Percentiles rank a stretch among this genome's conserved stretches.
Conservation (phyloP, 1,284 basidiomycete genomes). For the Ceraceosorus bombacis region DNA sequence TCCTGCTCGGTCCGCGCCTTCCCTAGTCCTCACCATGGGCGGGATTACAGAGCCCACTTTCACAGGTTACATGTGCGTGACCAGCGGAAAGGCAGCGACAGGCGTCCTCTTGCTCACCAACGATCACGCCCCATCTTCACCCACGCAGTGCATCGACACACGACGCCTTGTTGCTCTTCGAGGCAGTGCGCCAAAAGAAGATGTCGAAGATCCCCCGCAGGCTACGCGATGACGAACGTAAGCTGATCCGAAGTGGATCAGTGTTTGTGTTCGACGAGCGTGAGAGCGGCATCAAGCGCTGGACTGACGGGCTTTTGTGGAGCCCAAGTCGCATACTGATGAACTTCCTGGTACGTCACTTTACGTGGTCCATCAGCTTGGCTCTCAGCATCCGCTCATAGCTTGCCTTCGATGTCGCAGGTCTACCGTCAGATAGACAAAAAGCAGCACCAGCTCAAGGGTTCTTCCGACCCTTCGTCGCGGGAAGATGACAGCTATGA, state of each 20-base stretch:
- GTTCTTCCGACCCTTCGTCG: too few species aligned
- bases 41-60: slow-evolving; percentile 10
- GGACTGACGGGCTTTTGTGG: slow-evolving; percentile 97
- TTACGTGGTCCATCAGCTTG: slow-evolving; percentile 1
- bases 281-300: slow-evolving; percentile 93
- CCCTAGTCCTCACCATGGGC: not conserved
- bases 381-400: not conserved
- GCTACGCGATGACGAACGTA: slow-evolving; percentile 77
- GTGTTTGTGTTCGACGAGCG: slow-evolving; percentile 98
- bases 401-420: not conserved
- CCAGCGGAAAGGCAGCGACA: not conserved
- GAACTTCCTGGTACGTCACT: slow-evolving; percentile 69
- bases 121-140: slow-evolving; percentile 1
- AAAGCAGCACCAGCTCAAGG: slow-evolving; percentile 20
- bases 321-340: slow-evolving; percentile 77
- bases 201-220: slow-evolving; percentile 89
- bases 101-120: not conserved
- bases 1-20: too few species aligned
- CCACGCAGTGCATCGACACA: slow-evolving; percentile 81
- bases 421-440: slow-evolving; percentile 42
- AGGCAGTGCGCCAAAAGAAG: slow-evolving; percentile 78
- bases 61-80: slow-evolving; percentile 18
- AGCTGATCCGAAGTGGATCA: slow-evolving; percentile 84
- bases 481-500: too few species aligned
- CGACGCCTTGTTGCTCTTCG: slow-evolving; percentile 89